These are phyloP conservation scores for Chlorophyllum brunneum DNA, from an alignment of 768 basidiomycete genomes.

Conservation along the genomic window DNA sequence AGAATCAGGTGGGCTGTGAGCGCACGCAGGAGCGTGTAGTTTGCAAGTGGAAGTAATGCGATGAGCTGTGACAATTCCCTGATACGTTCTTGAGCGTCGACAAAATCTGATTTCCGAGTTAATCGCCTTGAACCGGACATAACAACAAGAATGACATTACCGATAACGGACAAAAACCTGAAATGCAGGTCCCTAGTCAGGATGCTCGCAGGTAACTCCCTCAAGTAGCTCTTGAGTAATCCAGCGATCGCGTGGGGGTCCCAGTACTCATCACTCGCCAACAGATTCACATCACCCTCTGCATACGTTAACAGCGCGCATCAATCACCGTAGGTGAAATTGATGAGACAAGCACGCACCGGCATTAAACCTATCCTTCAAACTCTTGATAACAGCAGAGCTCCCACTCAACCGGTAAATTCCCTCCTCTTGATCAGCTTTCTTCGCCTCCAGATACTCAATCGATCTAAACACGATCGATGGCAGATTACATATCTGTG, in stretches of 20 bases:
- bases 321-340: conserved; percentile 9
- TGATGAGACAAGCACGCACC: conserved; percentile 46
- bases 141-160: conserved; percentile 49
- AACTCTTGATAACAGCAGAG: conserved; percentile 88
- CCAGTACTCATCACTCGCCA: conserved; percentile 88
- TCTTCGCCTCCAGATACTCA: conserved; percentile 90
- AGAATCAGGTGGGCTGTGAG: conserved; percentile 93
- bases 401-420: conserved; percentile 96
- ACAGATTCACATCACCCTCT: conserved; percentile 96
- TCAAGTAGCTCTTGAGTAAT: conserved; percentile 87
- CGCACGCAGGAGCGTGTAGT: conserved; percentile 92
- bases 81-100: conserved; percentile 85
- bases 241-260: conserved; percentile 98
- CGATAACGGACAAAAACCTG: conserved; percentile 88
- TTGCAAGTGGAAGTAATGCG: conserved; percentile 81
- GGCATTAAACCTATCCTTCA: conserved; percentile 90
- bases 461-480: conserved; percentile 95
- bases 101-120: conserved; percentile 59
- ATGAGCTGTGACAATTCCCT: conserved; percentile 84
- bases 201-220: conserved; percentile 90
- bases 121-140: too few relatives aligned
- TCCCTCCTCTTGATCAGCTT: conserved; percentile 95
- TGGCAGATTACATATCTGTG: conserved; percentile 86
- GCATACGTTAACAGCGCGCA: conserved; percentile 13
- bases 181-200: conserved; percentile 90